Percentiles rank a stretch among this genome's conserved stretches.
phyloP scores from a whole-genome alignment of 352 stramenopile genomes.

The Labyrinthula sp. region DNA sequence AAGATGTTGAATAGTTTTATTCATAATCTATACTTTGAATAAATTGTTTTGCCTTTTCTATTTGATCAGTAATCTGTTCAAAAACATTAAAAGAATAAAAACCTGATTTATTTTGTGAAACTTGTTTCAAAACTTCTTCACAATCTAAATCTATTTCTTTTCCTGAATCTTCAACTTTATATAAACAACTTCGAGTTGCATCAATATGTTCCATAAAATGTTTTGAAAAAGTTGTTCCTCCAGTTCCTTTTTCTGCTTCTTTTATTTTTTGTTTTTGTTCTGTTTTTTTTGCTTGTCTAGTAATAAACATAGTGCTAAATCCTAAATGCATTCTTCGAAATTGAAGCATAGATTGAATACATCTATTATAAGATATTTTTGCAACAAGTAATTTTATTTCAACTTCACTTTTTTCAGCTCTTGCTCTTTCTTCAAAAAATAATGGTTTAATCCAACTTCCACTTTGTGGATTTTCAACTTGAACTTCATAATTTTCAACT shows the following conservation, averaged over 20 bases:
- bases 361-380: constrained; percentile 7
- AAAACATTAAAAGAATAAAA: too few species aligned
- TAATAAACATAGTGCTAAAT: constrained; percentile 21
- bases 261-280: constrained; percentile 2
- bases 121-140: too few species aligned
- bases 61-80: too few species aligned
- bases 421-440: constrained; percentile 1
- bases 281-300: constrained; percentile 7
- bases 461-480: not conserved
- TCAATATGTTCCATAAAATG: constrained; percentile 19
- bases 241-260: constrained; percentile 9
- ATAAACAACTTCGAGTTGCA: constrained; percentile 18
- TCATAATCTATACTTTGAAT: too few species aligned
- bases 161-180: too few species aligned
- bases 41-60: too few species aligned
- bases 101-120: too few species aligned
- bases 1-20: too few species aligned
- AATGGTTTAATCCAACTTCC: constrained; percentile 15
- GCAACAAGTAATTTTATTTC: not conserved
- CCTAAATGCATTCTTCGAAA: constrained; percentile 26
- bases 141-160: too few species aligned
- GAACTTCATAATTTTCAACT: not conserved
- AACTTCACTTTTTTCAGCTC: not conserved
- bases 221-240: constrained; percentile 5
- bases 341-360: constrained; percentile 14